Evolutionary conservation across 2,329 filamentous ascomycete genomes (phyloP).

Genomic region (Diplodia scrobiculata): DNA sequence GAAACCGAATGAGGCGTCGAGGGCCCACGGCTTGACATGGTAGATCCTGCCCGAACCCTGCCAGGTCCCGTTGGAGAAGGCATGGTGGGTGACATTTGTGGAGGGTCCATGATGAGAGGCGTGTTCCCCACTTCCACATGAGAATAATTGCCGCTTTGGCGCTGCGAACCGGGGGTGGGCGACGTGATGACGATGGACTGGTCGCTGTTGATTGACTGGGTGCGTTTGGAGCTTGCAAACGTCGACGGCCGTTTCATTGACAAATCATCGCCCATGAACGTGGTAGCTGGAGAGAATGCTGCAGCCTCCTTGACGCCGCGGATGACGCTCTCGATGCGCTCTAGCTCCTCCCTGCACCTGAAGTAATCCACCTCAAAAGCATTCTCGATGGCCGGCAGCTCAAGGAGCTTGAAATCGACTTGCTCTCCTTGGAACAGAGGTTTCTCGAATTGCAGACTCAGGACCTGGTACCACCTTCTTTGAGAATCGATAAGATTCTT

Average conservation of each 20-base stretch:
- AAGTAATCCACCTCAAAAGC: conserved; percentile 79
- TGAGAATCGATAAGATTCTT: conserved; percentile 84
- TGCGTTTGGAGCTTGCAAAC: conserved; percentile 46
- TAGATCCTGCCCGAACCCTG: conserved; percentile 60
- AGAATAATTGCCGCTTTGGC: conserved; percentile 26
- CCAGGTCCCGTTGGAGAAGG: conserved; percentile 36
- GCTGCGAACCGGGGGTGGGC: conserved; percentile 12
- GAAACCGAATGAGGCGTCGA: conserved; percentile 48
- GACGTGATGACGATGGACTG: conserved; percentile 35
- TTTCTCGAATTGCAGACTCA: conserved; percentile 65
- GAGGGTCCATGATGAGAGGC: conserved; percentile 54
- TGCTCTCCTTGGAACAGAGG: conserved; percentile 41
- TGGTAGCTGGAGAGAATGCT: conserved; percentile 58
- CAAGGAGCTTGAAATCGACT: conserved; percentile 58
- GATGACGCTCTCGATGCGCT: conserved; percentile 70
- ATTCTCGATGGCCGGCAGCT: conserved; percentile 71
- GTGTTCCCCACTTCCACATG: conserved; percentile 51
- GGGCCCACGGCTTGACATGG: conserved; percentile 56
- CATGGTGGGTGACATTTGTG: conserved; percentile 30
- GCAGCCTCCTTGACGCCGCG: conserved; percentile 73
- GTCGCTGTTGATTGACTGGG: conserved; percentile 47
- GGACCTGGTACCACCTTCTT: conserved; percentile 76
- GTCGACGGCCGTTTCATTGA: conserved; percentile 48
- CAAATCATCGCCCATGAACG: conserved; percentile 44
- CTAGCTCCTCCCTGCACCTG: conserved; percentile 71